Evolutionary conservation across 164 flowering plant species (phyloP).

Genomic region (Piper betle): DNA sequence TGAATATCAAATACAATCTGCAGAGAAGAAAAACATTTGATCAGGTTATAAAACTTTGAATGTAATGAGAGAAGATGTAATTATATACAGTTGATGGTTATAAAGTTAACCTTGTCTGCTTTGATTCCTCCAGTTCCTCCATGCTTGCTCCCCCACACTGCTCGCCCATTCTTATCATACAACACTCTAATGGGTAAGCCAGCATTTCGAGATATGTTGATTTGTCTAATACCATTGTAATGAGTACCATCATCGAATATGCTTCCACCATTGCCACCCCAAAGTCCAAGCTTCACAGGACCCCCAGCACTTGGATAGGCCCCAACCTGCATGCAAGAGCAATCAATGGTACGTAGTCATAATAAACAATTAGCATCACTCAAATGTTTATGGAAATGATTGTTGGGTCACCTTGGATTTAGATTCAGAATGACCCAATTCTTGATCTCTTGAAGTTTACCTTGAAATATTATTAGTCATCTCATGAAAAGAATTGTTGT

Average conservation of each 20-base stretch:
- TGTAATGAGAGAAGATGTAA: not conserved
- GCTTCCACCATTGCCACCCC: constrained; percentile 75
- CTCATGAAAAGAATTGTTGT: constrained; percentile 2
- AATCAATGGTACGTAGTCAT: too few species aligned
- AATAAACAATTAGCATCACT: too few species aligned
- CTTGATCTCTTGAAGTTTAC: constrained; percentile 12
- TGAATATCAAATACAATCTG: constrained; percentile 66
- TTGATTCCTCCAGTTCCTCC: constrained; percentile 58
- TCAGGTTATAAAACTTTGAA: too few species aligned
- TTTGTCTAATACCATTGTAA: constrained; percentile 51
- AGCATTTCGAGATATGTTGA: constrained; percentile 41
- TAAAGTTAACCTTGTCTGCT: constrained; percentile 38
- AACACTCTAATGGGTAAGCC: constrained; percentile 51
- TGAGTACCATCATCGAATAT: constrained; percentile 66
- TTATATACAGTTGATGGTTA: not conserved
- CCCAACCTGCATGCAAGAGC: too few species aligned
- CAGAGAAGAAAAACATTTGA: constrained; percentile 4
- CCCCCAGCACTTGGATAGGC: constrained; percentile 14
- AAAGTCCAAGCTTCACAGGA: constrained; percentile 50
- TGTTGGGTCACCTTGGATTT: not conserved
- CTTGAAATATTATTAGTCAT: constrained; percentile 10
- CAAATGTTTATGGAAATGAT: too few species aligned
- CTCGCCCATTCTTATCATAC: constrained; percentile 44
- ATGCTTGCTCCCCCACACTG: constrained; percentile 57
- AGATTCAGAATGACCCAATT: not conserved